Evolutionary conservation across 179 eudicot species (phyloP).

Genomic region (Dionaea muscipula): DNA sequence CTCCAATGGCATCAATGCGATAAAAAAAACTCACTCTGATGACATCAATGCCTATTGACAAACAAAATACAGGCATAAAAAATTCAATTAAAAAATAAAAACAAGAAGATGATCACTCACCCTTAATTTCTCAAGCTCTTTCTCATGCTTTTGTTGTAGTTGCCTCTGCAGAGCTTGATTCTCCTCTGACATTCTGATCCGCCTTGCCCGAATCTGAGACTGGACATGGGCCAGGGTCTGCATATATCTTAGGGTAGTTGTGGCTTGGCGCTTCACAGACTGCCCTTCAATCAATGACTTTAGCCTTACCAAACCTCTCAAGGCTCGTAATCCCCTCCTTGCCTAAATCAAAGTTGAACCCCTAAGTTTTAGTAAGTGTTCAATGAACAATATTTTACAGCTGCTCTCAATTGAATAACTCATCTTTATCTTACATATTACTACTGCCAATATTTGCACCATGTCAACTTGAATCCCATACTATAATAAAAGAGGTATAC

Average conservation of each 20-base stretch:
- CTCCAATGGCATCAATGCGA: background rate
- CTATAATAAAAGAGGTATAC: too few species aligned
- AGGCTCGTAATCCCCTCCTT: constrained; percentile 58
- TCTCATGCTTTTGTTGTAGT: constrained; percentile 64
- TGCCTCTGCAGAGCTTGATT: constrained; percentile 61
- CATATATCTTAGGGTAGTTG: constrained; percentile 65
- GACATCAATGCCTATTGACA: background rate
- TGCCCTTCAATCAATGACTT: constrained; percentile 52
- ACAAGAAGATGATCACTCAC: constrained; percentile 3
- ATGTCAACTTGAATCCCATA: background rate
- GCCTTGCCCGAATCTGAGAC: constrained; percentile 59
- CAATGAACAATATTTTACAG: too few species aligned
- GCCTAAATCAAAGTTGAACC: constrained; percentile 33
- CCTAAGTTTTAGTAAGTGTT: background rate
- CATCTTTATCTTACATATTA: too few species aligned
- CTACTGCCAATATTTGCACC: background rate
- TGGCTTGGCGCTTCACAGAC: constrained; percentile 54
- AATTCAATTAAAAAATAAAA: background rate
- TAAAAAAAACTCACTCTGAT: background rate
- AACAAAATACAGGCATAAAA: background rate
- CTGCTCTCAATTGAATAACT: too few species aligned
- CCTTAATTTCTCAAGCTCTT: constrained; percentile 40
- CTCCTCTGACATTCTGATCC: constrained; percentile 75
- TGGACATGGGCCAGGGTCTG: constrained; percentile 75
- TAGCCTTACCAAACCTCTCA: constrained; percentile 64